A percentile compares a stretch with the other conserved stretches of the same genome.
phyloP scores from a whole-genome alignment of 345 rosid species.

The Adansonia digitata region DNA sequence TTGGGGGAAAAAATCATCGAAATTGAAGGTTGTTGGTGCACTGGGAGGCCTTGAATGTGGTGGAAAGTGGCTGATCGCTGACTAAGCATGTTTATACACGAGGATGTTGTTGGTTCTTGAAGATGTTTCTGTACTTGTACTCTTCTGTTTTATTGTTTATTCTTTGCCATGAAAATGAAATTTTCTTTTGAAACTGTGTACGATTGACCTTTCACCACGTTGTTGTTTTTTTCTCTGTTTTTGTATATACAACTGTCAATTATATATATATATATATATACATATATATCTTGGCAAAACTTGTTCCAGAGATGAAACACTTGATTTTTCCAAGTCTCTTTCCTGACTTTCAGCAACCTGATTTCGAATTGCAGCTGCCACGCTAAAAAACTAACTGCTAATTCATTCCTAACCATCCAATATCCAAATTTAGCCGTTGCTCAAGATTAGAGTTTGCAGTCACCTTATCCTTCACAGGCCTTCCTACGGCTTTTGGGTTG shows the following conservation, averaged over 20 bases:
- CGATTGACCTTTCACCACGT: background rate
- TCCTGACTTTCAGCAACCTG: too few relatives aligned
- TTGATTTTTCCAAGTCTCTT: too few relatives aligned
- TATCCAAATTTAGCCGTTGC: too few relatives aligned
- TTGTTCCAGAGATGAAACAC: background rate
- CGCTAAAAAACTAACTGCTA: too few relatives aligned
- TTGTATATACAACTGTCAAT: background rate
- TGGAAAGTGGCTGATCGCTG: background rate
- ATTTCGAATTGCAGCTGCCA: too few relatives aligned
- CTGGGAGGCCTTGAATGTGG: constrained; percentile 3
- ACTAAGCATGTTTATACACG: background rate
- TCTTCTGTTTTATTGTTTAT: background rate
- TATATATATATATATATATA: too few relatives aligned
- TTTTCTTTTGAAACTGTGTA: background rate
- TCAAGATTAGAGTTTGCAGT: too few relatives aligned
- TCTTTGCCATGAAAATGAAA: background rate
- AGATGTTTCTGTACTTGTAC: background rate
- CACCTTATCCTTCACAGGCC: too few relatives aligned
- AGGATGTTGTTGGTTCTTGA: background rate
- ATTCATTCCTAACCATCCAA: too few relatives aligned
- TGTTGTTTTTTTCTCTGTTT: background rate
- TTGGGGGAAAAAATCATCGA: background rate
- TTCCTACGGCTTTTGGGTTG: too few relatives aligned
- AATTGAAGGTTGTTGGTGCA: constrained; percentile 3
- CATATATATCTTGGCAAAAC: background rate